Evolutionary conservation across 805 yeast genomes (phyloP), one percentile per base, ranked within the genome.

Genomic region (Torulaspora delbrueckii): DNA sequence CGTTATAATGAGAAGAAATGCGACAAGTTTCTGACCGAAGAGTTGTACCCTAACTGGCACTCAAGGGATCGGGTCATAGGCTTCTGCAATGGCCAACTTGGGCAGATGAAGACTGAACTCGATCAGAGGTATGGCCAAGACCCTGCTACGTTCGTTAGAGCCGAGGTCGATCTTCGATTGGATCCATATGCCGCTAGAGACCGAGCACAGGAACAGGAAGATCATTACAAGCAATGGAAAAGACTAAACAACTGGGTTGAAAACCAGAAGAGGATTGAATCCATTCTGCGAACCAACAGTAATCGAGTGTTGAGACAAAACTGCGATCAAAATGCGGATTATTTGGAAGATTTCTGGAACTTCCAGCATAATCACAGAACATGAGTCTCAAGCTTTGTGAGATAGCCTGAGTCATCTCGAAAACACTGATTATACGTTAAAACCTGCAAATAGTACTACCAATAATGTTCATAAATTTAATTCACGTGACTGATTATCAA

Each of bases 111-210:
- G 37, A 19, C 40, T 2, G 73, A 69, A 25, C 50, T 68, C 3
- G 64, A 66, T 14, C 47, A 52, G 1, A 51, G 60, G 33, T 42
- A 49, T 37, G 51, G 51, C 46, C 46, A 48, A 24, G 42, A 56
- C 16, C 19, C 40, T 37, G 10, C 63, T 47, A 36, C 62, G 44
- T 37, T 57, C 46, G 51, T 51, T 49, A 26, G 41, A 13, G 47
- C 53, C 10, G 47, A 50, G 50, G 51, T 60, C 34, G 62, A 64
- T 25, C 56, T 63, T 4, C 59, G 77, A 24, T 52, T 74, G 4
- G 81, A 78, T 54, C 82, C 83, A 1, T 78, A 78, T 52, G 76
- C 76, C 3, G 63, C 68, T 8, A 67, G 72, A 41, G 76, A 74
- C 37, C 33, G 62, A 5, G 50, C 61, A 18, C 63, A 63, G 6